Conservation (phyloP, 768 basidiomycete genomes). For the Tylopilus intermedius region DNA sequence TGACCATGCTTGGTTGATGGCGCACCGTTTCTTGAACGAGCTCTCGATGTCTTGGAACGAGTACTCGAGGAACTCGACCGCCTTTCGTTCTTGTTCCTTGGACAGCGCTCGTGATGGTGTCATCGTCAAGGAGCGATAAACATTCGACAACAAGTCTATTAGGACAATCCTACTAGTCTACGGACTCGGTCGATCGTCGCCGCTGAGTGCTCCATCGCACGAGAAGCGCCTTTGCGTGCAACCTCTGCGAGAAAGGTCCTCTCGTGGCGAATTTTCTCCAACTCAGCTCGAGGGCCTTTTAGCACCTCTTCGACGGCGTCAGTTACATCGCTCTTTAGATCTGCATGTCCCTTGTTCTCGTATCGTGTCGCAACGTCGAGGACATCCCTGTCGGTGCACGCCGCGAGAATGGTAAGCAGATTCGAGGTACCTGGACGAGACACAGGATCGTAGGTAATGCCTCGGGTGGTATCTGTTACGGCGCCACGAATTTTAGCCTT, state of each 20-base stretch:
- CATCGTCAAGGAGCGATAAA: constrained; percentile 8
- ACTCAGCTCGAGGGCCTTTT: constrained; percentile 64
- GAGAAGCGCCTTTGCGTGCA: constrained; percentile 56
- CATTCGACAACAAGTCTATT: constrained; percentile 18
- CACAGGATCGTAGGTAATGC: constrained; percentile 76
- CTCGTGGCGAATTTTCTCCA: constrained; percentile 58
- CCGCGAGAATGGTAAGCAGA: constrained; percentile 55
- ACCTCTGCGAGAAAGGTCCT: constrained; percentile 56
- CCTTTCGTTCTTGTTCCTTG: constrained; percentile 55
- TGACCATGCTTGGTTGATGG: constrained; percentile 1
- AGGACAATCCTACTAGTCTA: constrained; percentile 53
- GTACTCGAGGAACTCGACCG: constrained; percentile 62
- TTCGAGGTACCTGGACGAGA: constrained; percentile 82
- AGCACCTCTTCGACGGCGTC: constrained; percentile 68
- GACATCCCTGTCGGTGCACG: constrained; percentile 53
- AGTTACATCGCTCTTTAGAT: constrained; percentile 69
- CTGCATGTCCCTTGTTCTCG: constrained; percentile 51
- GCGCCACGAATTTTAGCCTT: constrained; percentile 68
- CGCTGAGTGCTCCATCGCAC: constrained; percentile 57
- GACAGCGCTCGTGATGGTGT: constrained; percentile 35
- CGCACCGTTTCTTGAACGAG: constrained; percentile 72
- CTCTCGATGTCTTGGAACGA: constrained; percentile 61
- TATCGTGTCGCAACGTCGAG: constrained; percentile 46
- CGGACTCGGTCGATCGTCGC: constrained; percentile 67
- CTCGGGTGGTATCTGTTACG: constrained; percentile 76